phyloP scores from a whole-genome alignment of 1,139 yeast genomes.

The Saccharomycopsis crataegensis region DNA sequence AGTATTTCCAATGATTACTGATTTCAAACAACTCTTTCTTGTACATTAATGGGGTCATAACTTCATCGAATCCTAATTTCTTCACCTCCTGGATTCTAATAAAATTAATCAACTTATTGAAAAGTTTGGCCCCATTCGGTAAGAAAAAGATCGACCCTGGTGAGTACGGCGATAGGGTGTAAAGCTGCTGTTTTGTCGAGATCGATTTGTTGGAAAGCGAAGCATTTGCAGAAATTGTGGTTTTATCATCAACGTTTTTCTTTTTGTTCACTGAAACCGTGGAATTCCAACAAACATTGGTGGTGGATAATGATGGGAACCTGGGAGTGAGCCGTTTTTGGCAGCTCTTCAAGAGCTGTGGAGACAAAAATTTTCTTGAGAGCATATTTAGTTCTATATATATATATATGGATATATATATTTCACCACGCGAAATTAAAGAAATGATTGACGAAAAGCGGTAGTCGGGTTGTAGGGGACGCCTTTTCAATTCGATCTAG shows the following conservation, averaged over 20 bases:
- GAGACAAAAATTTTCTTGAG: no score
- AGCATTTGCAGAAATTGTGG: conserved; percentile 14
- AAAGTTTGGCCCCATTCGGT: conserved; percentile 85
- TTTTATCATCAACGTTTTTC: conserved; percentile 15
- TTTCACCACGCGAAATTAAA: no score
- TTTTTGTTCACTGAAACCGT: conserved; percentile 10
- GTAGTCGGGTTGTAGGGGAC: no score
- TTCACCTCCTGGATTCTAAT: conserved; percentile 78
- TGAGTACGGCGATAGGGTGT: conserved; percentile 67
- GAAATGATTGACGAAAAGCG: no score
- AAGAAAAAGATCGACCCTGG: conserved; percentile 88
- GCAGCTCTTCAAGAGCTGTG: no score
- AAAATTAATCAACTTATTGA: conserved; percentile 68
- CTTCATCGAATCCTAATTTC: conserved; percentile 84
- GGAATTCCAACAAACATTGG: background rate
- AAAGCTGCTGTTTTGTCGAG: conserved; percentile 62
- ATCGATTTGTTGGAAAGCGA: conserved; percentile 35
- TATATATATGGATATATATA: no score
- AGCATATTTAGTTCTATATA: no score
- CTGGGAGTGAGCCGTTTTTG: no score
- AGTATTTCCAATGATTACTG: conserved; percentile 96
- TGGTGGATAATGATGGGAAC: background rate
- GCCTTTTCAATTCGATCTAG: no score
- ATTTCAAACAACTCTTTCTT: conserved; percentile 80
- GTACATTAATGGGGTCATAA: conserved; percentile 86